These are phyloP conservation scores for Syncephalastrum sp. DNA, from an alignment of 371 early-diverging fungal genomes.

Conservation along the genomic window DNA sequence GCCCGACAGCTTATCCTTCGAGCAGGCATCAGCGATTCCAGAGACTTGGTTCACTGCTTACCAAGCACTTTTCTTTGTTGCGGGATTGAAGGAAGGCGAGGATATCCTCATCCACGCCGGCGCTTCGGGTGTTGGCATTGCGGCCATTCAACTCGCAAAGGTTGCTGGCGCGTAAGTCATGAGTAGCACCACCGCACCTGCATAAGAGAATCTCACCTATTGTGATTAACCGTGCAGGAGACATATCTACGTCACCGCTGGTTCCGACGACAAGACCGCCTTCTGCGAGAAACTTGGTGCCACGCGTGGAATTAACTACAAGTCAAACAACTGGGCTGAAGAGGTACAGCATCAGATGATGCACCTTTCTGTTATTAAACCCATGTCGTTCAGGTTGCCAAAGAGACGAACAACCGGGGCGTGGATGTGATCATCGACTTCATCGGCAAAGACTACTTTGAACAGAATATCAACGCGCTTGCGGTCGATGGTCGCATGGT, in stretches of 20 bases:
- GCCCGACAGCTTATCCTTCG: slow-evolving; percentile 55
- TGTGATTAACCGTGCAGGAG: slow-evolving; percentile 20
- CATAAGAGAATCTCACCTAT: neutral
- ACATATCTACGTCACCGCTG: slow-evolving; percentile 69
- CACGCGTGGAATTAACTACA: slow-evolving; percentile 76
- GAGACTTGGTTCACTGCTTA: slow-evolving; percentile 82
- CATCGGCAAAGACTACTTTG: slow-evolving; percentile 69
- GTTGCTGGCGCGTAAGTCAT: slow-evolving; percentile 59
- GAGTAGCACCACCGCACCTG: neutral
- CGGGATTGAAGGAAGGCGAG: slow-evolving; percentile 56
- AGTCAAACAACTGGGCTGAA: slow-evolving; percentile 57
- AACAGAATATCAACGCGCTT: slow-evolving; percentile 57
- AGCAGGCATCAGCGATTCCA: slow-evolving; percentile 73
- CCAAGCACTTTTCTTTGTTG: slow-evolving; percentile 69
- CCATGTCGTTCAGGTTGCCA: slow-evolving; percentile 34
- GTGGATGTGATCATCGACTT: slow-evolving; percentile 74
- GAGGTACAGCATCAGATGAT: slow-evolving; percentile 28
- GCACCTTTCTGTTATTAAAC: neutral
- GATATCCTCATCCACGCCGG: slow-evolving; percentile 80
- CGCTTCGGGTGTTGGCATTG: slow-evolving; percentile 75
- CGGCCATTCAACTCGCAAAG: slow-evolving; percentile 77
- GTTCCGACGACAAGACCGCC: slow-evolving; percentile 63
- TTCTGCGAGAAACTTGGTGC: slow-evolving; percentile 72
- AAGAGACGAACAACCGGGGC: slow-evolving; percentile 61
- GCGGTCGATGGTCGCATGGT: slow-evolving; percentile 77